A percentile compares a stretch with the other conserved stretches of the same genome.
These are phyloP conservation scores for Eucalyptus sideroxylon DNA, from an alignment of 345 rosid genomes.

Conservation along the genomic window DNA sequence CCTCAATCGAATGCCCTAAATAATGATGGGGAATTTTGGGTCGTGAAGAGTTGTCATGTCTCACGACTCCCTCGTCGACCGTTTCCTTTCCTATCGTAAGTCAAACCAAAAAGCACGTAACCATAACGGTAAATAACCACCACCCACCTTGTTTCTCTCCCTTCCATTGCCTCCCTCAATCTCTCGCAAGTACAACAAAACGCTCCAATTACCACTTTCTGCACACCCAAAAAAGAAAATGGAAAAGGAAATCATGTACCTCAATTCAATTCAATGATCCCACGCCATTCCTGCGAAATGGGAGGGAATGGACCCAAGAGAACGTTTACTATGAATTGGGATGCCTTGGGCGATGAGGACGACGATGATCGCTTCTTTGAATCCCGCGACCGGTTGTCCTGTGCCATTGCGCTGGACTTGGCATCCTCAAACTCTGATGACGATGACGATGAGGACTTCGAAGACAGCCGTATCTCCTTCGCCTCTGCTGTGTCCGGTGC, in stretches of 20 bases:
- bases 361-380: conserved; percentile 68
- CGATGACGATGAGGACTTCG: conserved; percentile 50
- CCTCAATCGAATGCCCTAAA: neutral
- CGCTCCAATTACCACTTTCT: neutral
- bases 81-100: conserved; percentile 10
- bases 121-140: neutral
- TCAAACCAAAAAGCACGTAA: neutral
- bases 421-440: conserved; percentile 61
- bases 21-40: neutral
- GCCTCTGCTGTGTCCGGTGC: conserved; percentile 35
- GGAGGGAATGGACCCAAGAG: conserved; percentile 32
- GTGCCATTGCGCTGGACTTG: conserved; percentile 31
- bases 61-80: conserved; percentile 15
- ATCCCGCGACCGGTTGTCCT: conserved; percentile 36
- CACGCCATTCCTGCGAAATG: neutral
- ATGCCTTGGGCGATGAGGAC: conserved; percentile 50
- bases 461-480: conserved; percentile 63
- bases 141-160: conserved; percentile 23
- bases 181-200: neutral
- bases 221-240: neutral
- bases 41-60: conserved; percentile 1
- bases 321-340: conserved; percentile 75
- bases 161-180: conserved; percentile 7
- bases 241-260: neutral
- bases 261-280: neutral